Base-by-base conservation (phyloP, 2,329 filamentous ascomycete genomes). In the Alternaria gansuensis region DNA sequence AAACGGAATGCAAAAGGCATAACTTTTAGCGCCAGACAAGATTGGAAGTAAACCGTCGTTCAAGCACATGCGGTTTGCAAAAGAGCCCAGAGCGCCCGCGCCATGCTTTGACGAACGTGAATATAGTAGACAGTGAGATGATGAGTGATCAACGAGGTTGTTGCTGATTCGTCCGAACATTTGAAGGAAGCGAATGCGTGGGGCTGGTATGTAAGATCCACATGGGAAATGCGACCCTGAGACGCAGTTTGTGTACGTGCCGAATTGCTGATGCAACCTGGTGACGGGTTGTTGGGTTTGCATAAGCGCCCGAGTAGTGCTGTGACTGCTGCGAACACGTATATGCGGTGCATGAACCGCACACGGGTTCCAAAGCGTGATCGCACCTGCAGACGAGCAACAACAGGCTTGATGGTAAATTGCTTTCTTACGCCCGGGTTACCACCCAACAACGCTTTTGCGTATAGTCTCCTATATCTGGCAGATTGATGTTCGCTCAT, bases 241-340 rank as follows among this genome's bases (percentile, higher is more conserved):
- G 37, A 41, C 46, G 14, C 55, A 33, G 39, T 40, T 34, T 43
- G 48, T 40, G 41, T 34, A 51, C 50, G 28, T 44, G 31, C 31
- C 44, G 17, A 48, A 34, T 9, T 11, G 44, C 34, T 29, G 37
- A 52, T 6, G 50, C 29, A 21, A 44, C 34, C 48, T 37, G 24
- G 56, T 59, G 56, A 66, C 53, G 33, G 56, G 52, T 61, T 52
- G 40, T 49, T 40, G 44, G 59, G 56, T 50, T 48, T 64, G 67
- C 65, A 67, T 70, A 68, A 62, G 66, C 67, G 67, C 67, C 64
- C 52, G 51, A 43, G 43, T 53, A 54, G 55, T 60, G 59, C 57
- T 52, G 54, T 65, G 52, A 44, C 49, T 57, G 54, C 57, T 65
- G 59, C 59, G 54, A 60, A 54, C 59, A 51, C 59, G 59, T 52